A percentile compares a stretch with the other conserved stretches of the same genome.
phyloP scores from a whole-genome alignment of 352 stramenopile species.

The Globisporangium recalcitrans region DNA sequence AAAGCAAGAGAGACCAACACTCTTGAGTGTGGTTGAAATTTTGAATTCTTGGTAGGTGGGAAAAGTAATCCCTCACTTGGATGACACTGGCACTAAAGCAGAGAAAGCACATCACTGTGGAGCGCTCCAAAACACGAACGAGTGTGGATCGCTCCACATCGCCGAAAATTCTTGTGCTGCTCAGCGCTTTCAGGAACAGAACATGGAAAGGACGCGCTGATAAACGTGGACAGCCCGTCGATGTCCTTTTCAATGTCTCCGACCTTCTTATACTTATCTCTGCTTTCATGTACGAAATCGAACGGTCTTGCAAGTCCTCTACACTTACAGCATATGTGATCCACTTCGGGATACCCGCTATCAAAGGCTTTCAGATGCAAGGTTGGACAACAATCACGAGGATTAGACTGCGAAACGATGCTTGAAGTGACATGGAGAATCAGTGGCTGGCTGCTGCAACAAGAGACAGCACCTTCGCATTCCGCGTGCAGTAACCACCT shows the following conservation, averaged over 20 bases:
- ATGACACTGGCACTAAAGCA: neutral
- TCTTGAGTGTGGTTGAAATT: slow-evolving; percentile 11
- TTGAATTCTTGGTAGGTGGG: slow-evolving; percentile 8
- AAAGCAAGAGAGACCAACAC: slow-evolving; percentile 1
- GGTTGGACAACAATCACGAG: neutral
- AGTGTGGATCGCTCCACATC: slow-evolving; percentile 1
- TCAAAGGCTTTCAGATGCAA: neutral
- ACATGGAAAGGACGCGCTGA: neutral
- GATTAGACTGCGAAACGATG: slow-evolving; percentile 6
- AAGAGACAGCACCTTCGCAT: neutral
- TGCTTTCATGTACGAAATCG: too few species aligned
- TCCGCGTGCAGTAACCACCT: slow-evolving; percentile 4
- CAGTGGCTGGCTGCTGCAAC: slow-evolving; percentile 16
- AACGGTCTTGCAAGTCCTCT: too few species aligned
- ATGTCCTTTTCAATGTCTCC: too few species aligned
- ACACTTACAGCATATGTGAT: too few species aligned
- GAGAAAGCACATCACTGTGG: neutral
- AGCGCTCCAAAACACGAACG: neutral
- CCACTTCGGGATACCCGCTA: too few species aligned
- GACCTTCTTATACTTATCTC: too few species aligned
- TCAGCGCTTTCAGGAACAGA: neutral
- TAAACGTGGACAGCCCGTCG: slow-evolving; percentile 1
- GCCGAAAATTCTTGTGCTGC: slow-evolving; percentile 24
- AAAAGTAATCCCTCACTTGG: neutral
- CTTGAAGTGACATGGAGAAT: slow-evolving; percentile 24